These are phyloP conservation scores for Candida frijolesensis DNA, from an alignment of 1,139 yeast species.

Conservation along the genomic window DNA sequence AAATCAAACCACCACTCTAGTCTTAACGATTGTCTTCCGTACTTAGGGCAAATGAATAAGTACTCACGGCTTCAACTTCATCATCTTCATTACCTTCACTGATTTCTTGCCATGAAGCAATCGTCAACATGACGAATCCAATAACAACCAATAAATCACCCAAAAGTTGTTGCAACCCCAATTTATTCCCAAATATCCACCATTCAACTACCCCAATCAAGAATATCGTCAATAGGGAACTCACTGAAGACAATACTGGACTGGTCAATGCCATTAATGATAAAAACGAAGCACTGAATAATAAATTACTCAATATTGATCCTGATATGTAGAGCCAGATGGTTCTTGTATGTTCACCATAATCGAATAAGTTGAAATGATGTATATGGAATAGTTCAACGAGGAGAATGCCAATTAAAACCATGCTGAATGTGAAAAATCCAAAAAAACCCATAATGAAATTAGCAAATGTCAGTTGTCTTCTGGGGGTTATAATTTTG, in stretches of 20 bases:
- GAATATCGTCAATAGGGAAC: constrained; percentile 76
- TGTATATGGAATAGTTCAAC: constrained; percentile 61
- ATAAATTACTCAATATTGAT: constrained; percentile 61
- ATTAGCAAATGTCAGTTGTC: constrained; percentile 51
- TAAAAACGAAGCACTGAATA: constrained; percentile 73
- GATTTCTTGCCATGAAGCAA: constrained; percentile 76
- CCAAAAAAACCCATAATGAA: constrained; percentile 61
- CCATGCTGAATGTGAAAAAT: constrained; percentile 49
- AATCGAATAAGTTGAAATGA: constrained; percentile 55
- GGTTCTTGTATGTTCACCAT: constrained; percentile 36
- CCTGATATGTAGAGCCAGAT: constrained; percentile 51
- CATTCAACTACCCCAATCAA: constrained; percentile 81
- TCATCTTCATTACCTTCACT: constrained; percentile 66
- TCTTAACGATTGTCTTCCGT: constrained; percentile 16
- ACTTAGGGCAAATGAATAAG: constrained; percentile 48
- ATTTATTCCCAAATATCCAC: constrained; percentile 60
- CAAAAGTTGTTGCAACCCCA: constrained; percentile 49
- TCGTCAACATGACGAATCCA: constrained; percentile 71
- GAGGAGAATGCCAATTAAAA: constrained; percentile 53
- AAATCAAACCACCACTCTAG: no score
- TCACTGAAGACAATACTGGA: constrained; percentile 84
- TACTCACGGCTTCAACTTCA: constrained; percentile 47
- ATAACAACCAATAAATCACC: constrained; percentile 62
- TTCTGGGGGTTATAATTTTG: constrained; percentile 45
- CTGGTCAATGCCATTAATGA: constrained; percentile 82